phyloP scores from a whole-genome alignment of 2,329 filamentous ascomycete species.

The Blastomyces gilchristii region DNA sequence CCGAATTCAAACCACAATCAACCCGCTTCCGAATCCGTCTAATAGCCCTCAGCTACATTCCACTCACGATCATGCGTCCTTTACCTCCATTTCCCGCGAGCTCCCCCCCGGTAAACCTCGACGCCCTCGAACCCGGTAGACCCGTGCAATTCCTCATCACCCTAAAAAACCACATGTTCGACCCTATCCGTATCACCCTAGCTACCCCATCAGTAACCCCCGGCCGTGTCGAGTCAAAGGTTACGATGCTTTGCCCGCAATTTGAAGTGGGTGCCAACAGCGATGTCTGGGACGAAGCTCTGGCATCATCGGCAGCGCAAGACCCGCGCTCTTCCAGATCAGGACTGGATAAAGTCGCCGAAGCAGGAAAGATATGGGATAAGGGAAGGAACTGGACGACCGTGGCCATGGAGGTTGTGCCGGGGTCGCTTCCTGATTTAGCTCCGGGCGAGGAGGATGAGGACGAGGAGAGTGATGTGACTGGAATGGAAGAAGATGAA shows the following conservation, averaged over 20 bases:
- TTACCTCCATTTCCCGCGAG: constrained; percentile 38
- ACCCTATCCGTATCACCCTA: constrained; percentile 74
- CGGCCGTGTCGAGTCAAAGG: constrained; percentile 62
- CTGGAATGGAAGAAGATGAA: constrained; percentile 42
- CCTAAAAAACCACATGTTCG: constrained; percentile 89
- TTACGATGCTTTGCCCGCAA: constrained; percentile 87
- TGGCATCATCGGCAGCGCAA: constrained; percentile 46
- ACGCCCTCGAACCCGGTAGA: constrained; percentile 39
- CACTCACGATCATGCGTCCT: constrained; percentile 58
- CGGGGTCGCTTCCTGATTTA: constrained; percentile 29
- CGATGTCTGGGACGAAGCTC: constrained; percentile 85
- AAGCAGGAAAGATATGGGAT: constrained; percentile 95
- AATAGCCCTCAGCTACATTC: constrained; percentile 79
- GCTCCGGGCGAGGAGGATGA: constrained; percentile 16
- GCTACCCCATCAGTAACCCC: constrained; percentile 74
- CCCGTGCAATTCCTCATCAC: constrained; percentile 75
- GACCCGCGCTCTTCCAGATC: constrained; percentile 34
- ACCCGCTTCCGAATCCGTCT: constrained; percentile 88
- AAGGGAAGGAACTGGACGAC: constrained; percentile 88
- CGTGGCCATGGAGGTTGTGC: constrained; percentile 86
- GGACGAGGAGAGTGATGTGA: constrained; percentile 17
- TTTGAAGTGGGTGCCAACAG: constrained; percentile 93
- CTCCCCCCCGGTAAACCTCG: constrained; percentile 33
- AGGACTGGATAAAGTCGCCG: constrained; percentile 47
- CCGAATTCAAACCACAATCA: constrained; percentile 78